Conservation (phyloP, 2,329 filamentous ascomycete genomes). For the Neurospora sp. region DNA sequence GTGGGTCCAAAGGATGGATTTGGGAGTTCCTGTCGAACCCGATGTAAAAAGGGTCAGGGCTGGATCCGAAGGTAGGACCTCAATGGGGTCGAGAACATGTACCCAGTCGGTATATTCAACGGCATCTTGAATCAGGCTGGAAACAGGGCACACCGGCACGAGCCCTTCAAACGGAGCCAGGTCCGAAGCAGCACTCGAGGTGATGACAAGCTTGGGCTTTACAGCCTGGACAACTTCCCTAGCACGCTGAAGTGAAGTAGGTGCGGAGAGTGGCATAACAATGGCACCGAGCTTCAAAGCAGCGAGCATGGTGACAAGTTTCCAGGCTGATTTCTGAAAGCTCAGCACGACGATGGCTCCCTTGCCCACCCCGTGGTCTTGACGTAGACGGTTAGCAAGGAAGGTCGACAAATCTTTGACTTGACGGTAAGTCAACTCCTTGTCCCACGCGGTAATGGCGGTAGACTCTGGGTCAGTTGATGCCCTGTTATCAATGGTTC, state of each 20-base stretch:
- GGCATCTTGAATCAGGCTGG: constrained; percentile 5
- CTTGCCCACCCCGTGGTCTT: constrained; percentile 3
- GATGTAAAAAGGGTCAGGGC: constrained; percentile 28
- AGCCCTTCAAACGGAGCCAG: constrained; percentile 1
- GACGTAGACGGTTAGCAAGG: background rate
- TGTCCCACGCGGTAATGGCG: constrained; percentile 3
- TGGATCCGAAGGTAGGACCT: constrained; percentile 6
- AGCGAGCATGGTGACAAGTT: constrained; percentile 6
- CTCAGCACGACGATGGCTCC: constrained; percentile 6
- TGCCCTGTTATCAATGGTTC: background rate
- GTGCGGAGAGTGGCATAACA: constrained; percentile 3
- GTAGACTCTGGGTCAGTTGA: background rate
- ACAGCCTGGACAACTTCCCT: background rate
- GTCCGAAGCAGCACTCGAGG: background rate
- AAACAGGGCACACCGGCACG: constrained; percentile 4
- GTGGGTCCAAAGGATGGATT: constrained; percentile 23
- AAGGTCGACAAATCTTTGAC: constrained; percentile 1
- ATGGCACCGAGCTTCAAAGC: constrained; percentile 5
- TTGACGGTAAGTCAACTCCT: constrained; percentile 1
- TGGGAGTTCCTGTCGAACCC: constrained; percentile 38
- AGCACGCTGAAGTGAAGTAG: constrained; percentile 4
- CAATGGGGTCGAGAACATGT: background rate
- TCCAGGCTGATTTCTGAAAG: constrained; percentile 7
- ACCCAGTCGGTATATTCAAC: background rate
- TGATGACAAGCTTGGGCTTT: constrained; percentile 5